Conservation (phyloP, 306 rosid species). For the Mimosa bimucronata region DNA sequence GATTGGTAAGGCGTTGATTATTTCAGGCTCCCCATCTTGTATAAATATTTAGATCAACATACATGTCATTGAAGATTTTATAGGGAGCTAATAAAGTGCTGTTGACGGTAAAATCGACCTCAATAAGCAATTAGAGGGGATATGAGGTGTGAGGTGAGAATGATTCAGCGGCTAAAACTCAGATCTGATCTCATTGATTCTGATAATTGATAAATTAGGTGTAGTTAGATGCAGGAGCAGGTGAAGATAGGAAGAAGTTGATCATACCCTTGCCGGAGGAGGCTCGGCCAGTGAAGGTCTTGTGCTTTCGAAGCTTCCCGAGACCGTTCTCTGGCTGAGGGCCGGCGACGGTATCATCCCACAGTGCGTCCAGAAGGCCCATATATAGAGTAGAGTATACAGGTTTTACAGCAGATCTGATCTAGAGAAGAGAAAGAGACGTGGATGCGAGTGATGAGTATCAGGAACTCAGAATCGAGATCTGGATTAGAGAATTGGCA, state of each 20-base stretch:
- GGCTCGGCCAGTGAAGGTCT: constrained; percentile 49
- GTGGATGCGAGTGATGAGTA: neutral
- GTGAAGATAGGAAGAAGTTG: constrained; percentile 19
- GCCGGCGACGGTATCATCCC: constrained; percentile 98
- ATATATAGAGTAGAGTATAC: constrained; percentile 47
- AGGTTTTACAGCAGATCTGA: neutral
- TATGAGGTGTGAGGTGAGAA: constrained; percentile 5
- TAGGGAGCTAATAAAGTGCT: constrained; percentile 15
- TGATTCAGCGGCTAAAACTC: constrained; percentile 14
- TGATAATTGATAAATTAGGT: constrained; percentile 13
- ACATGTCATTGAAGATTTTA: neutral
- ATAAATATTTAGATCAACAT: constrained; percentile 3
- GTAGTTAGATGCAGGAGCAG: constrained; percentile 41
- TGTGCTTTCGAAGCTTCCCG: constrained; percentile 76
- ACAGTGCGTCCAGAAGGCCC: constrained; percentile 89
- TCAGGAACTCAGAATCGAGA: neutral
- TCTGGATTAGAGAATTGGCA: neutral
- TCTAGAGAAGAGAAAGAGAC: neutral
- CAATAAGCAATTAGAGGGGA: constrained; percentile 11
- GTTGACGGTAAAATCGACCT: neutral
- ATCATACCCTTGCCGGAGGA: constrained; percentile 72
- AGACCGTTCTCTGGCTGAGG: constrained; percentile 87
- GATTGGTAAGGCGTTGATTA: neutral
- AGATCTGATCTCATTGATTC: constrained; percentile 13
- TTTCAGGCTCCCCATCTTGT: neutral